A percentile compares a stretch with the other conserved stretches of the same genome.
phyloP scores from a whole-genome alignment of 768 basidiomycete species.

The Termitomyces sp. region DNA sequence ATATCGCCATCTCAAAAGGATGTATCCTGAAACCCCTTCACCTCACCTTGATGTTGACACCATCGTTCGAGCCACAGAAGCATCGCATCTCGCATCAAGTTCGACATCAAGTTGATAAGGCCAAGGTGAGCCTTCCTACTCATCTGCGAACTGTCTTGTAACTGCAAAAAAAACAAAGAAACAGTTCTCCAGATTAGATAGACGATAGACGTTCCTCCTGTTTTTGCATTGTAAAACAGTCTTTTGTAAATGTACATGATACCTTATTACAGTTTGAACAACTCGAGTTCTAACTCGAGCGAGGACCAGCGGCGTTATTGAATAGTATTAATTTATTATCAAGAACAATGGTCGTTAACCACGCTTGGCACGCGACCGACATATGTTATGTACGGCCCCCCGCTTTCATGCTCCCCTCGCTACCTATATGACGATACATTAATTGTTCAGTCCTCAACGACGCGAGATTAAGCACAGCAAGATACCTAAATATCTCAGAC shows the following conservation, averaged over 20 bases:
- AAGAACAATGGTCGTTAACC: neutral
- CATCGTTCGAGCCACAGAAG: constrained; percentile 5
- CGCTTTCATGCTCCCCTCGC: no score
- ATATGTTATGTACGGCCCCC: no score
- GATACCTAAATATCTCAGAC: neutral
- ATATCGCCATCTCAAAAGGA: constrained; percentile 72
- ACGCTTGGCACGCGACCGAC: no score
- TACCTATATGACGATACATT: no score
- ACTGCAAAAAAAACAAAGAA: neutral
- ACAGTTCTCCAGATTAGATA: neutral
- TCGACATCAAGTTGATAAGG: constrained; percentile 8
- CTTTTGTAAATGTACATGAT: neutral
- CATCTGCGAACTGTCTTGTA: neutral
- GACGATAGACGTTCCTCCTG: neutral
- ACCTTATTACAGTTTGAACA: neutral
- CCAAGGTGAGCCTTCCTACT: neutral
- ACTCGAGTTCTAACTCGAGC: neutral
- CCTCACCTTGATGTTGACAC: constrained; percentile 11
- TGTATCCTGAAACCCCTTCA: constrained; percentile 44
- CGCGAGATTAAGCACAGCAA: neutral
- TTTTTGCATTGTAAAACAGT: neutral
- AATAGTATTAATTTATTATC: no score
- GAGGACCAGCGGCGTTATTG: neutral
- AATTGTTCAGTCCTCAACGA: neutral
- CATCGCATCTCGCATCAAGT: constrained; percentile 5